A percentile compares a stretch with the other conserved stretches of the same genome.
Evolutionary conservation across 2,329 filamentous ascomycete species (phyloP).

Genomic region (Chalaropsis ovoidea): DNA sequence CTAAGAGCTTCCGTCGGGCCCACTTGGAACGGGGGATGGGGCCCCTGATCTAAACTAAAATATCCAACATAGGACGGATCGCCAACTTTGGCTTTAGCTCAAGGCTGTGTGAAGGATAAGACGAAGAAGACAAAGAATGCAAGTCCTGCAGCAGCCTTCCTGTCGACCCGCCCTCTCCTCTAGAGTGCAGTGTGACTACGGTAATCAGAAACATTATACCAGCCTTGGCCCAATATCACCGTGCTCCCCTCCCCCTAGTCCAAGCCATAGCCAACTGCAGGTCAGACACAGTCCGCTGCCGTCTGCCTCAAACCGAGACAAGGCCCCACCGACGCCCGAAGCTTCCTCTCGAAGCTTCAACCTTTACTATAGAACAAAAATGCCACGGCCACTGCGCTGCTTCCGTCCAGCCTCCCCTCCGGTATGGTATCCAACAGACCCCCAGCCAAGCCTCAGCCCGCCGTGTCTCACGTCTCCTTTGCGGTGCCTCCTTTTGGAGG

Average conservation of each 20-base stretch:
- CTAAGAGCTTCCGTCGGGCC: not conserved
- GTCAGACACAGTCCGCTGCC: not conserved
- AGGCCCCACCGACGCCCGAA: slow-evolving; percentile 7
- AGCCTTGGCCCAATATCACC: not conserved
- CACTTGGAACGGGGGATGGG: not conserved
- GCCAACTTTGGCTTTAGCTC: not conserved
- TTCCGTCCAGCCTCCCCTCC: not conserved
- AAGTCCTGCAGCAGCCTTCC: not conserved
- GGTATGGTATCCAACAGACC: not conserved
- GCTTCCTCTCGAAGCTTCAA: slow-evolving; percentile 1
- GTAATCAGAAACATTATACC: not conserved
- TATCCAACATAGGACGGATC: not conserved
- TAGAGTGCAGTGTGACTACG: not conserved
- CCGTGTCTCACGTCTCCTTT: slow-evolving; percentile 1
- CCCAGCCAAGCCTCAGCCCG: not conserved
- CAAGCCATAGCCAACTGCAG: slow-evolving; percentile 1
- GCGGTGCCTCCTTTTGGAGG: not conserved
- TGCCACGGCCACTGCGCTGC: not conserved
- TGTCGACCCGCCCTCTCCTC: not conserved
- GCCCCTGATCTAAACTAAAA: slow-evolving; percentile 11
- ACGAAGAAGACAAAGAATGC: not conserved
- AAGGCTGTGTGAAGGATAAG: not conserved
- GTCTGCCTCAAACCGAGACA: slow-evolving; percentile 13
- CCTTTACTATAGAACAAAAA: not conserved
- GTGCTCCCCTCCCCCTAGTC: not conserved